These are phyloP conservation scores for Hylodesmum podocarpum DNA, from an alignment of 306 rosid genomes.

Conservation along the genomic window DNA sequence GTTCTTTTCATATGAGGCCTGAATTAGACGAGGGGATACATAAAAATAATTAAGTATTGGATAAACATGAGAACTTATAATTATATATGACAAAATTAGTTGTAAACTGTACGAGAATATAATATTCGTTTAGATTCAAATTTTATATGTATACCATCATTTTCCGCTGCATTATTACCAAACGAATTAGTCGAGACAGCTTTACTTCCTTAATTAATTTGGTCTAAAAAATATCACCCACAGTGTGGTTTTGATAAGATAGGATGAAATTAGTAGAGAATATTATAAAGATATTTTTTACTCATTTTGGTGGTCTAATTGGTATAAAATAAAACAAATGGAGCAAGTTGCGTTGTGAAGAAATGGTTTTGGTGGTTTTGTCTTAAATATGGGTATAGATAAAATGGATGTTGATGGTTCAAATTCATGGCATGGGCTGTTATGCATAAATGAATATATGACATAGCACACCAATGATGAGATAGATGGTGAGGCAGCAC, in stretches of 20 bases:
- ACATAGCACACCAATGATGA: conserved; percentile 10
- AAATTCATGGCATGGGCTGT: background rate
- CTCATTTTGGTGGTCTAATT: background rate
- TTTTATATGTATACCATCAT: background rate
- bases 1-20: too few species aligned
- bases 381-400: background rate
- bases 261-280: background rate
- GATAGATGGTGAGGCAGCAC: background rate
- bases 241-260: background rate
- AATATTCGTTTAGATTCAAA: background rate
- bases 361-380: conserved; percentile 6
- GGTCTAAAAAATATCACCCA: background rate
- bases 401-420: background rate
- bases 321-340: background rate
- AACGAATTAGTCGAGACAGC: background rate
- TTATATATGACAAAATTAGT: too few species aligned
- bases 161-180: background rate
- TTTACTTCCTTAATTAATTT: background rate
- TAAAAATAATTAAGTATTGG: background rate
- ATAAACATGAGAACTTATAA: background rate
- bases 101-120: background rate
- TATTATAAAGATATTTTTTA: background rate
- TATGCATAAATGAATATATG: too few species aligned
- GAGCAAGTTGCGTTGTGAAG: background rate
- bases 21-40: too few species aligned